Conservation (phyloP, 805 yeast genomes). For the Zygoascus tannicola region DNA sequence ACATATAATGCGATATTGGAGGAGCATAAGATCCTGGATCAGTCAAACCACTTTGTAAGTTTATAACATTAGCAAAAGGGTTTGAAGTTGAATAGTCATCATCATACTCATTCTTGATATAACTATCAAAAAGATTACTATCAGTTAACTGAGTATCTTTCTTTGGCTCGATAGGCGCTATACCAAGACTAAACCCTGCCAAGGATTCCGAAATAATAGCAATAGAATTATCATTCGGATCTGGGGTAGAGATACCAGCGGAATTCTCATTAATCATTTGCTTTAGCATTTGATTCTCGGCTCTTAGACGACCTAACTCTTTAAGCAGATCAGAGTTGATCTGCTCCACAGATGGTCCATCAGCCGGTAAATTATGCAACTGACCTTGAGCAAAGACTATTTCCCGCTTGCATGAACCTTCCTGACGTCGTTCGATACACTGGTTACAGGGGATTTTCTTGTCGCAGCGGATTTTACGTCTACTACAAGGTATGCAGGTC, state of each 20-base stretch:
- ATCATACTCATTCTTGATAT: not conserved
- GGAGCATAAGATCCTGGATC: not conserved
- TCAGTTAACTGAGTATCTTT: not conserved
- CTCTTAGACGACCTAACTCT: not conserved
- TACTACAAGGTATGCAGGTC: not conserved
- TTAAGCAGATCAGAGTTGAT: not conserved
- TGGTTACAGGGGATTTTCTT: not conserved
- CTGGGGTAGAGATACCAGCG: not conserved
- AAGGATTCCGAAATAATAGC: not conserved
- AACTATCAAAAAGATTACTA: not conserved
- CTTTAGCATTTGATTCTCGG: not conserved
- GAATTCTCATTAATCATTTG: not conserved
- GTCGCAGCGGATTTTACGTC: not conserved
- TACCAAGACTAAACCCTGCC: not conserved
- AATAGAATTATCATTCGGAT: not conserved
- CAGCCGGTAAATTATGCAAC: not conserved
- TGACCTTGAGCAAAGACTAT: not conserved
- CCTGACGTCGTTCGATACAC: not conserved
- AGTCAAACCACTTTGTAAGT: not conserved
- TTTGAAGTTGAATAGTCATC: not conserved
- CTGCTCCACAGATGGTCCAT: not conserved
- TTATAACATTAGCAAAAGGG: not conserved
- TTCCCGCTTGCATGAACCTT: not conserved
- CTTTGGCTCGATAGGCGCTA: not conserved
- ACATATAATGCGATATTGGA: not conserved